Conservation (phyloP, 2,329 filamentous ascomycete genomes). For the Cordyceps cicadae region DNA sequence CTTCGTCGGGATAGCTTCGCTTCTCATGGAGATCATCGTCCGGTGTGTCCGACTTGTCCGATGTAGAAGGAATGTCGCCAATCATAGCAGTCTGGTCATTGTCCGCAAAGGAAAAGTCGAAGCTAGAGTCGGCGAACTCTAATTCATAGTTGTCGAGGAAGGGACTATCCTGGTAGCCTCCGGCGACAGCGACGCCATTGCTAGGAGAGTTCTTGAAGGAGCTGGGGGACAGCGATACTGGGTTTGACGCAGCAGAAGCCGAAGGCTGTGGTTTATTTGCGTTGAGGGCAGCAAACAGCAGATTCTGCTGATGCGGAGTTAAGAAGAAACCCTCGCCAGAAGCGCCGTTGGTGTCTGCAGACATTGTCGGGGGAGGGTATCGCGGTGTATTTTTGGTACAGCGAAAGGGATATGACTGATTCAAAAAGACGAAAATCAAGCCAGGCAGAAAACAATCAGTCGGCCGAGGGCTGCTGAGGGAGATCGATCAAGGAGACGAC, state of each 20-base stretch:
- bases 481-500: not conserved
- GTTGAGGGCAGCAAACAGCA: slow-evolving; percentile 68
- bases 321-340: slow-evolving; percentile 52
- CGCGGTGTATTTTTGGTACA: not conserved
- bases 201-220: slow-evolving; percentile 43
- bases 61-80: slow-evolving; percentile 57
- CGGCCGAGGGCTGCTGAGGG: not conserved
- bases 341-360: slow-evolving; percentile 34
- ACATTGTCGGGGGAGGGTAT: slow-evolving; percentile 29
- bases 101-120: slow-evolving; percentile 54
- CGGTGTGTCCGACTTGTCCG: slow-evolving; percentile 49
- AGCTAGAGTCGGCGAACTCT: slow-evolving; percentile 67
- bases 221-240: slow-evolving; percentile 37
- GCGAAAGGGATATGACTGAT: not conserved
- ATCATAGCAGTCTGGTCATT: slow-evolving; percentile 59
- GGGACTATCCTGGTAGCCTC: slow-evolving; percentile 63
- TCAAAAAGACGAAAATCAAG: not conserved
- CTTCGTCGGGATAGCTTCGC: slow-evolving; percentile 61
- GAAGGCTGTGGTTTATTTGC: slow-evolving; percentile 48
- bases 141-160: slow-evolving; percentile 72
- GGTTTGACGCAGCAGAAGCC: slow-evolving; percentile 25
- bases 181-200: slow-evolving; percentile 29
- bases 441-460: not conserved
- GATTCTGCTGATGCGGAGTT: slow-evolving; percentile 66
- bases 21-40: slow-evolving; percentile 54